Evolutionary conservation across 164 flowering plant genomes (phyloP).

Genomic region (grape (Vitis vinifera)): DNA sequence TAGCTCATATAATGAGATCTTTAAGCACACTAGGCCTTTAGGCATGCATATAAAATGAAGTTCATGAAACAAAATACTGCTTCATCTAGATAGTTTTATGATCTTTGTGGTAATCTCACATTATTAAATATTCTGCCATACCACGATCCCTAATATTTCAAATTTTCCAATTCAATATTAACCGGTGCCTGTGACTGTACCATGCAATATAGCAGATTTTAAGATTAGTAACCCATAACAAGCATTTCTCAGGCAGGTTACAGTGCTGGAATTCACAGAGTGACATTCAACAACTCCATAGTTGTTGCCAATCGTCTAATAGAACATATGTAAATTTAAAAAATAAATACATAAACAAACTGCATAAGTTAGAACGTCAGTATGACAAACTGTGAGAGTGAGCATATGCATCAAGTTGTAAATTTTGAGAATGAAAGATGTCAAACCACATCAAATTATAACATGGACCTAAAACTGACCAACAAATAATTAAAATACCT

Average conservation of each 20-base stretch:
- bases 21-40: no score
- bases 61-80: no score
- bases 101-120: no score
- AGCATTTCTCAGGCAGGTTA: neutral
- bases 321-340: neutral
- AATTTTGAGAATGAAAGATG: neutral
- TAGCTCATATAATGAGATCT: no score
- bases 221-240: no score
- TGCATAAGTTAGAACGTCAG: neutral
- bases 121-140: no score
- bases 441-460: neutral
- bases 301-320: neutral
- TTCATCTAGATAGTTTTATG: no score
- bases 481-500: slow-evolving; percentile 38
- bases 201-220: no score
- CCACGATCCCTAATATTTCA: no score
- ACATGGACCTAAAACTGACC: neutral
- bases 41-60: no score
- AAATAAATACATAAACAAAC: neutral
- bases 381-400: neutral
- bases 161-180: no score
- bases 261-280: neutral
- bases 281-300: neutral
- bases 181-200: no score
- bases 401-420: neutral